Conservation (phyloP, 2,329 filamentous ascomycete genomes). For the Trichoderma cornu-damae region DNA sequence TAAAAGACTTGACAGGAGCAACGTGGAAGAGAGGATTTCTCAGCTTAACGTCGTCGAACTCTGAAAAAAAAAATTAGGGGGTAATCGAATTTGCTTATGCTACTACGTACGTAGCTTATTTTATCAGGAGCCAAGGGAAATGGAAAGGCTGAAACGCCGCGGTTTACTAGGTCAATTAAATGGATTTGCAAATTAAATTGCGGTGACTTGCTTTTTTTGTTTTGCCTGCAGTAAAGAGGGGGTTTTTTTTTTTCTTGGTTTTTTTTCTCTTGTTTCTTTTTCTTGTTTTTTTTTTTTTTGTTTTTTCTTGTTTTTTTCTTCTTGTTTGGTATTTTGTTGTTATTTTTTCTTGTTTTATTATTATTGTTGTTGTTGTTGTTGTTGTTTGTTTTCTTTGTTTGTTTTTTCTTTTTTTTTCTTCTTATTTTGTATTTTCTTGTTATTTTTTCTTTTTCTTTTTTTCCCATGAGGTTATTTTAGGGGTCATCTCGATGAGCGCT, state of each 20-base stretch:
- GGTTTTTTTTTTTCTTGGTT: no score
- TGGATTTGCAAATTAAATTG: not conserved
- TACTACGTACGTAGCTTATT: conserved; percentile 21
- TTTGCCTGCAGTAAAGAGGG: not conserved
- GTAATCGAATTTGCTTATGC: conserved; percentile 25
- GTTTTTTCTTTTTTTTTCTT: no score
- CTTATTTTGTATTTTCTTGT: no score
- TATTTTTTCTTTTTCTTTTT: no score
- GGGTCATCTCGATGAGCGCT: conserved; percentile 14
- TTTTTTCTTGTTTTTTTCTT: no score
- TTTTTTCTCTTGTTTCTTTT: no score
- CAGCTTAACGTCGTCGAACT: not conserved
- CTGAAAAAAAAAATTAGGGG: conserved; percentile 27
- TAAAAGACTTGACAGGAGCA: conserved; percentile 1
- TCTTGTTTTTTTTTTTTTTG: no score
- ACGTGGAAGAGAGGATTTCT: not conserved
- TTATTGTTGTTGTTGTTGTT: no score
- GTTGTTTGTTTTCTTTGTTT: no score
- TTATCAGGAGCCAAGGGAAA: conserved; percentile 15
- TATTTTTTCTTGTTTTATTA: no score
- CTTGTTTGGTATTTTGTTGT: no score
- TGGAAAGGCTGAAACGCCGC: conserved; percentile 15
- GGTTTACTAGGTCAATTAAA: conserved; percentile 17
- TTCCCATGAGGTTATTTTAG: not conserved
- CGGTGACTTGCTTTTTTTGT: not conserved